Evolutionary conservation across 2,329 filamentous ascomycete species (phyloP), one percentile per base, ranked within the genome.

Genomic region (Monosporascus sp.): DNA sequence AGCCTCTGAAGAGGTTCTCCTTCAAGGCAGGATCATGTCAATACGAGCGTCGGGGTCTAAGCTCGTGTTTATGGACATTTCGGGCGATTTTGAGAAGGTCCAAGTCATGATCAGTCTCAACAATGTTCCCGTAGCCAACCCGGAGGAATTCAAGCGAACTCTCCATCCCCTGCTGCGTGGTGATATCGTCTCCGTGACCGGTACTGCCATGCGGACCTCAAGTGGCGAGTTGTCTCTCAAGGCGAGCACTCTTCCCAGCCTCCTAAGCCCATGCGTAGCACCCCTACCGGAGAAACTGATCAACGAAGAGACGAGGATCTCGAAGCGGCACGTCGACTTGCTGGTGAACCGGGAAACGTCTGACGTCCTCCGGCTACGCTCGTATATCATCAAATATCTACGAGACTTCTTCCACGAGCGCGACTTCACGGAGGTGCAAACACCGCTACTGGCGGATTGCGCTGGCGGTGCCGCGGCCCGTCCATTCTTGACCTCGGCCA

Each of bases 401-500:
- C 85, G 90, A 37, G 79, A 83, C 50, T 90, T 88, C 67, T 83
- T 97, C 52, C 77, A 89, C 55, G 76, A 83, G 8, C 78, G 81
- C 46, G 79, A 81, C 6, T 97, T 97, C 65, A 75, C 91, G 51
- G 92, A 97, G 72, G 91, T 97, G 47, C 89, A 88, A 62, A 99
- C 94, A 0, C 94, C 94, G 0, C 90, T 97, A 53, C 77, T 99
- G 50, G 86, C 89, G 7, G 83, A 87, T 47, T 81, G 85, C 49
- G 91, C 92, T 2, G 88, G 91, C n/a, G 94, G 94, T 41, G 94
- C 94, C 5, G 80, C 86, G 39, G 94, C 94, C 1, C 85, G 89
- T 48, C 90, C 94, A 0, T 99, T 99, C 68, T 78, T 86, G 60
- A 97, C 92, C 0, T 74, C 77, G 45, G 86, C 90, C 8, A 89